phyloP scores from a whole-genome alignment of 73 alveolate genomes.

The Stentor roeselii region DNA sequence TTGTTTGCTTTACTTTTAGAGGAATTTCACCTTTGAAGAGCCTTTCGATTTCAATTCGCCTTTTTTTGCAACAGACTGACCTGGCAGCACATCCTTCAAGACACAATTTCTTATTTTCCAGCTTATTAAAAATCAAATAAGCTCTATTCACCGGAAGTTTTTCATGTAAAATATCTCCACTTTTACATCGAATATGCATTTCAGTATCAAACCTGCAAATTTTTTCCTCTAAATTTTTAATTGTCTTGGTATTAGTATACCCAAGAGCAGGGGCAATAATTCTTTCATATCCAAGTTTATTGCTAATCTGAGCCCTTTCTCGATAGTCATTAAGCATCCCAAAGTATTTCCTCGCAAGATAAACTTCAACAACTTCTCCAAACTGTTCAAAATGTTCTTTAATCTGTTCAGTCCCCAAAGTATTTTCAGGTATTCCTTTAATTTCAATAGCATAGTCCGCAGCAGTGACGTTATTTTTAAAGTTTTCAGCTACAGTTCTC shows the following conservation, averaged over 20 bases:
- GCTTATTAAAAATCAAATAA: constrained; percentile 46
- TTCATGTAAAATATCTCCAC: constrained; percentile 28
- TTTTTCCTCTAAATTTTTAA: constrained; percentile 31
- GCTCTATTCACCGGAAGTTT: constrained; percentile 50
- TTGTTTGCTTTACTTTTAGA: constrained; percentile 31
- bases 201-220: constrained; percentile 37
- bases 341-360: constrained; percentile 35
- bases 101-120: constrained; percentile 34
- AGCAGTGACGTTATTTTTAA: constrained; percentile 19
- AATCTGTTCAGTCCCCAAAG: not conserved
- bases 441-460: constrained; percentile 30
- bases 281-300: constrained; percentile 34
- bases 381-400: constrained; percentile 32
- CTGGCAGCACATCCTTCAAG: constrained; percentile 30
- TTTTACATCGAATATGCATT: constrained; percentile 25
- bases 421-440: constrained; percentile 22
- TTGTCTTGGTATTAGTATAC: not conserved
- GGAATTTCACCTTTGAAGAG: constrained; percentile 18
- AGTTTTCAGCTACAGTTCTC: not conserved
- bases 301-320: constrained; percentile 39
- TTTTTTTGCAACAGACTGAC: constrained; percentile 24
- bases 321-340: constrained; percentile 29
- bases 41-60: not conserved
- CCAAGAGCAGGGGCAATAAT: not conserved
- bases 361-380: constrained; percentile 42